phyloP scores from a whole-genome alignment of 1,284 basidiomycete species.

The Singerocomus rubriflavus region DNA sequence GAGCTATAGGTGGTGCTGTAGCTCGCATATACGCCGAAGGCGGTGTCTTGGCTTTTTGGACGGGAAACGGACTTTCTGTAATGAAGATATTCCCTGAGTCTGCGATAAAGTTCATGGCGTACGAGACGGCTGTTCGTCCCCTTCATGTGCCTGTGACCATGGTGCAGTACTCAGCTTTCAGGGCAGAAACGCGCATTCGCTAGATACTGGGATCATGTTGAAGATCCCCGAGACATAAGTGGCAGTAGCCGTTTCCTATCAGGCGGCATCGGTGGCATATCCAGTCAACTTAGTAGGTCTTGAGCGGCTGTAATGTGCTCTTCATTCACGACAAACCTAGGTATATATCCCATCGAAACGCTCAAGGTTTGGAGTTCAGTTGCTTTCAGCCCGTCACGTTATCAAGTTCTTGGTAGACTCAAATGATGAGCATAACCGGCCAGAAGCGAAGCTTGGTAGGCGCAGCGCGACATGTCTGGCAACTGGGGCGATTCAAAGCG shows the following conservation, averaged over 20 bases:
- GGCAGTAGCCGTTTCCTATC: constrained; percentile 91
- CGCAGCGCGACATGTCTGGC: constrained; percentile 70
- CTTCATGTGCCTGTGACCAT: constrained; percentile 12
- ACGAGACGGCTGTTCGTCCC: constrained; percentile 82
- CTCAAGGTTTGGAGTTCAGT: constrained; percentile 55
- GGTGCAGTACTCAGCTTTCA: constrained; percentile 18
- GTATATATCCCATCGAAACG: constrained; percentile 88
- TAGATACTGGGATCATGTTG: constrained; percentile 86
- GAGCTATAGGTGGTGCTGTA: constrained; percentile 72
- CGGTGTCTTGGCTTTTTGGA: constrained; percentile 92
- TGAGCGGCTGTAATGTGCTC: background rate
- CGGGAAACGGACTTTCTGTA: constrained; percentile 77
- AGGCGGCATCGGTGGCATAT: constrained; percentile 93
- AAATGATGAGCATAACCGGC: constrained; percentile 87
- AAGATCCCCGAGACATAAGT: constrained; percentile 88
- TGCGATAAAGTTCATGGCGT: constrained; percentile 97
- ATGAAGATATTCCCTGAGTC: constrained; percentile 96
- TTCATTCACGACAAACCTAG: constrained; percentile 39
- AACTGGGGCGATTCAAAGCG: constrained; percentile 75
- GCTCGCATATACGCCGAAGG: constrained; percentile 82
- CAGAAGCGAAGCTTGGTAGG: constrained; percentile 59
- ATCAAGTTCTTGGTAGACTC: constrained; percentile 53
- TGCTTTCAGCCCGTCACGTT: background rate
- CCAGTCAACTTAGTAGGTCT: constrained; percentile 82
- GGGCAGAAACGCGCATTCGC: constrained; percentile 90